A percentile compares a stretch with the other conserved stretches of the same genome.
Conservation (phyloP, 2,329 filamentous ascomycete species). For the Fusarium siculi region DNA sequence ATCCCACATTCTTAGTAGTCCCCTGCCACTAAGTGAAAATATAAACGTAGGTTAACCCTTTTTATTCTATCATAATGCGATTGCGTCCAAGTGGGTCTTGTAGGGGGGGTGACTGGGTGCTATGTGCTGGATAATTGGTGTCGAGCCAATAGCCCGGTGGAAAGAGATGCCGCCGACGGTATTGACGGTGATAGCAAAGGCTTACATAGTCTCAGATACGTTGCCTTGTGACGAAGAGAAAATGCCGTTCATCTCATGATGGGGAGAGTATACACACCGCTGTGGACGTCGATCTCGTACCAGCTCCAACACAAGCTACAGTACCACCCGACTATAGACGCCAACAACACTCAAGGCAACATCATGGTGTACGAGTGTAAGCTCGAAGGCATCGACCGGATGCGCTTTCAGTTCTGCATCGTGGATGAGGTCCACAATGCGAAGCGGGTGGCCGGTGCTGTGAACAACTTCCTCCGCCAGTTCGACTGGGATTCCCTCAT, state of each 20-base stretch:
- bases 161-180: background rate
- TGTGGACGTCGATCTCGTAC: conserved; percentile 45
- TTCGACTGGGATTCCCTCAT: background rate
- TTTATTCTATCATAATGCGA: background rate
- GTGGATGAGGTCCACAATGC: background rate
- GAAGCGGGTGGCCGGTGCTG: rapidly evolving
- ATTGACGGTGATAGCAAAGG: background rate
- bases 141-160: background rate
- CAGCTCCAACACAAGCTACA: conserved; percentile 7
- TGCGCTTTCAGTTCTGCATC: background rate
- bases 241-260: rapidly evolving
- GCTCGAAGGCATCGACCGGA: rapidly evolving
- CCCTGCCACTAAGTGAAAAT: background rate
- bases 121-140: rapidly evolving
- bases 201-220: background rate
- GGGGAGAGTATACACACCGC: conserved; percentile 11
- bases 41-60: background rate
- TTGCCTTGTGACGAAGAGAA: background rate
- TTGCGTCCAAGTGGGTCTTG: background rate
- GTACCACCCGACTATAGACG: conserved; percentile 1
- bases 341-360: background rate
- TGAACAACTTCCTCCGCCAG: rapidly evolving
- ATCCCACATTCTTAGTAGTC: background rate
- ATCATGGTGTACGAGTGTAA: background rate
- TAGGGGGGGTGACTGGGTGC: background rate